These are phyloP conservation scores for Arthrobotrys sphaeroides DNA, from an alignment of 2,329 filamentous ascomycete genomes.

Conservation along the genomic window DNA sequence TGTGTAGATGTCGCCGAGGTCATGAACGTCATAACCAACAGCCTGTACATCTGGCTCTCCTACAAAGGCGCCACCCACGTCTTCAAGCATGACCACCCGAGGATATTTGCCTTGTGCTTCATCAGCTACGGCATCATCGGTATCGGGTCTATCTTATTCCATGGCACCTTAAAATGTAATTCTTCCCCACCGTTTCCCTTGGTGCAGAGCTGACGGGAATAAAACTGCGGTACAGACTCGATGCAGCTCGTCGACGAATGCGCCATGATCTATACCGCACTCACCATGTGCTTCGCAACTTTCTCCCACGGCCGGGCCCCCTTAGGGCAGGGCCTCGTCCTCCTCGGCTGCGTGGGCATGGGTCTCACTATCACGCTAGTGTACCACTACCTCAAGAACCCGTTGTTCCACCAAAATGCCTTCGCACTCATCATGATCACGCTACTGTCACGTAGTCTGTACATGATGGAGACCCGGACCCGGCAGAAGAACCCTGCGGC, in stretches of 20 bases:
- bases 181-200: constrained; percentile 10
- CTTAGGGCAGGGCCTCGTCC: constrained; percentile 62
- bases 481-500: constrained; percentile 65
- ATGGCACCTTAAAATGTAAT: constrained; percentile 68
- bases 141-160: constrained; percentile 68
- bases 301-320: constrained; percentile 74
- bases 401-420: constrained; percentile 81
- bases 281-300: constrained; percentile 71
- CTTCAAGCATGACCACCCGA: constrained; percentile 75
- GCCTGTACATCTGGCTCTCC: constrained; percentile 81
- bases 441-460: constrained; percentile 77
- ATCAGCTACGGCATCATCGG: constrained; percentile 68
- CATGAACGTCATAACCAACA: constrained; percentile 77
- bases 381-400: constrained; percentile 84
- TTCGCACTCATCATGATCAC: constrained; percentile 77
- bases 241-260: constrained; percentile 72
- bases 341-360: constrained; percentile 69
- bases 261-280: constrained; percentile 71
- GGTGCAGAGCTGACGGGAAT: neutral
- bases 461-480: constrained; percentile 74
- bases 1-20: constrained; percentile 58
- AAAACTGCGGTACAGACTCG: constrained; percentile 62
- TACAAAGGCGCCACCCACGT: constrained; percentile 79
- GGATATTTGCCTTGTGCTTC: constrained; percentile 73
- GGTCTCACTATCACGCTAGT: constrained; percentile 76